phyloP scores from a whole-genome alignment of 345 rosid genomes.

The Dipteronia sinensis region DNA sequence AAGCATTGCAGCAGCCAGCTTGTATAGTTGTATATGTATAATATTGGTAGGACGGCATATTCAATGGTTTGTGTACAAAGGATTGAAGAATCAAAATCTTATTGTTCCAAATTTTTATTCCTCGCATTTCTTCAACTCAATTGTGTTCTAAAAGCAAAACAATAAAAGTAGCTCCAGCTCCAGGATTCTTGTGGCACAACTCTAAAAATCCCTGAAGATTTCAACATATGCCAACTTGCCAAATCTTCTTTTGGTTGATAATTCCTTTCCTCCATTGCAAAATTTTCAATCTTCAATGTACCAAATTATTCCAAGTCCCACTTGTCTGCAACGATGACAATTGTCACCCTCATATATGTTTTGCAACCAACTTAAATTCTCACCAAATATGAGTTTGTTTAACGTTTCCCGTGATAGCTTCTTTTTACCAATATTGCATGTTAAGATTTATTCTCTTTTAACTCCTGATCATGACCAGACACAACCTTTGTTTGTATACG shows the following conservation, averaged over 20 bases:
- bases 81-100: neutral
- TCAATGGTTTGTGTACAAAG: neutral
- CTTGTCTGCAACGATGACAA: neutral
- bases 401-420: neutral
- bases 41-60: neutral
- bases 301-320: neutral
- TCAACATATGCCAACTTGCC: neutral
- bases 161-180: neutral
- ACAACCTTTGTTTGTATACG: neutral
- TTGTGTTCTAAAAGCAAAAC: neutral
- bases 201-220: constrained; percentile 2
- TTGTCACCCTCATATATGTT: neutral
- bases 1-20: neutral
- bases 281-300: constrained; percentile 1
- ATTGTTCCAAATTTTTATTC: neutral
- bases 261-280: neutral
- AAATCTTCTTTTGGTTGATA: neutral
- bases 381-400: neutral
- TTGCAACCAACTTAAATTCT: neutral
- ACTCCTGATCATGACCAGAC: neutral
- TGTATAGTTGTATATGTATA: too few relatives aligned
- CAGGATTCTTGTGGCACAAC: neutral
- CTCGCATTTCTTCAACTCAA: neutral
- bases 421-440: neutral
- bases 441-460: neutral